Percentiles rank a stretch among this genome's conserved stretches.
Evolutionary conservation across 768 basidiomycete genomes (phyloP).

Genomic region (Tricholoma matsutake): DNA sequence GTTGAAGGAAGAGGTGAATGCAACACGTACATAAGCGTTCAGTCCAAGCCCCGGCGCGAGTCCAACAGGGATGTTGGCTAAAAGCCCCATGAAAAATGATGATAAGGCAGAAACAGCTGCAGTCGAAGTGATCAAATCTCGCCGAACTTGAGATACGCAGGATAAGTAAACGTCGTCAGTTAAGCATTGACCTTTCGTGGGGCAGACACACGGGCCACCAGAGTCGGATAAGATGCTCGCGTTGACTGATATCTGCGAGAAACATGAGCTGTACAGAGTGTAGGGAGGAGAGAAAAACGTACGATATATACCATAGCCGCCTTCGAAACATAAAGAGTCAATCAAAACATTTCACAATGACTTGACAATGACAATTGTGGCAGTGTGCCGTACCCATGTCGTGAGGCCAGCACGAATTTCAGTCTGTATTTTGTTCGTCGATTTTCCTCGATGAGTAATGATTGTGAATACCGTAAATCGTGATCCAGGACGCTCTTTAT

Average conservation of each 20-base stretch:
- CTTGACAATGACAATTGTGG: background rate
- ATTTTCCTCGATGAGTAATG: background rate
- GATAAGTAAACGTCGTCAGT: slow-evolving; percentile 49
- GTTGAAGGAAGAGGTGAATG: background rate
- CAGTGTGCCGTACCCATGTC: slow-evolving; percentile 63
- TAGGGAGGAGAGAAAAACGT: slow-evolving; percentile 18
- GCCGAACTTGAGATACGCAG: slow-evolving; percentile 61
- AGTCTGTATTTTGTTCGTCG: slow-evolving; percentile 39
- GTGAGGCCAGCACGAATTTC: slow-evolving; percentile 78
- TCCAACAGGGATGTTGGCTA: slow-evolving; percentile 88
- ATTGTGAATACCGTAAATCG: slow-evolving; percentile 48
- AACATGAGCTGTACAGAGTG: background rate
- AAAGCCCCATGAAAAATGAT: slow-evolving; percentile 76
- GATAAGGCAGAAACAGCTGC: slow-evolving; percentile 74
- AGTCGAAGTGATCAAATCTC: slow-evolving; percentile 80
- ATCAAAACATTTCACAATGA: slow-evolving; percentile 6
- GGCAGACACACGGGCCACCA: slow-evolving; percentile 81
- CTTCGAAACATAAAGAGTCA: slow-evolving; percentile 28
- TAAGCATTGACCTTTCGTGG: slow-evolving; percentile 51
- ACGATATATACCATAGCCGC: slow-evolving; percentile 89
- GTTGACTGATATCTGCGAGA: slow-evolving; percentile 74
- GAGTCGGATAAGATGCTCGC: slow-evolving; percentile 72
- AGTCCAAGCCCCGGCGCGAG: slow-evolving; percentile 84
- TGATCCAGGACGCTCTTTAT: slow-evolving; percentile 59
- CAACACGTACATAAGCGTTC: slow-evolving; percentile 66